Base-by-base conservation (phyloP, 179 eudicot genomes). In the Silene coronaria region DNA sequence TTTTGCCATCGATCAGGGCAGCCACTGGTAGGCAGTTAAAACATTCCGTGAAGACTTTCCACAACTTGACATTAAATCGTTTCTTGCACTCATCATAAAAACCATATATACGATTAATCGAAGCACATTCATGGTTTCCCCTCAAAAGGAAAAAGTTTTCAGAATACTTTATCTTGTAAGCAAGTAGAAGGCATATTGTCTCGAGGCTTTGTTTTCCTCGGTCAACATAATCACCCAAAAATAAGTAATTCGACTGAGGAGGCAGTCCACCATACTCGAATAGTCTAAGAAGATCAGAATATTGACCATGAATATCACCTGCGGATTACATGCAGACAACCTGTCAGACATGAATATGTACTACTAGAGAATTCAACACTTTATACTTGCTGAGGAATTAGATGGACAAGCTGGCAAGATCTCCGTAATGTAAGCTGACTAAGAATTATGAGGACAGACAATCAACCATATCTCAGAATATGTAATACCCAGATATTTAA, bases 141-240 rank as follows among this genome's bases (percentile, higher is more conserved):
- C 87, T 79, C 81, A 84, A 75, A 67, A 84, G 84, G 74, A 84
- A 84, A 59, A 84, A 84, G 73, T 82, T 84, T 61, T 84, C 87
- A 38, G 84, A 74, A 64, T 84, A 84, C 75, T 82, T 84, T 48
- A 84, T 84, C 76, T 84, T 84, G 73, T 81, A 84, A 1, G 87
- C 87, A 67, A 85, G 87, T 68, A 85, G 83, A 73, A 85, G 85
- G 76, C 87, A 82, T 75, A 85, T 85, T 9, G 87, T 80, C 76
- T 82, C 88, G 60, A 85, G 80, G 81, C 88, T 85, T 76, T 85
- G 88, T 76, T 85, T 85, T 76, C 88, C 88, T 78, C 88, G 78
- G 78, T 85, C 88, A 32, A 85, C 88, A 71, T 85, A 85, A 80
- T 85, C 88, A 64, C 88, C 88, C 82, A 85, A 78, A 70, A 85